Conservation (phyloP, 352 stramenopile genomes). For the Globisporangium okanoganense region DNA sequence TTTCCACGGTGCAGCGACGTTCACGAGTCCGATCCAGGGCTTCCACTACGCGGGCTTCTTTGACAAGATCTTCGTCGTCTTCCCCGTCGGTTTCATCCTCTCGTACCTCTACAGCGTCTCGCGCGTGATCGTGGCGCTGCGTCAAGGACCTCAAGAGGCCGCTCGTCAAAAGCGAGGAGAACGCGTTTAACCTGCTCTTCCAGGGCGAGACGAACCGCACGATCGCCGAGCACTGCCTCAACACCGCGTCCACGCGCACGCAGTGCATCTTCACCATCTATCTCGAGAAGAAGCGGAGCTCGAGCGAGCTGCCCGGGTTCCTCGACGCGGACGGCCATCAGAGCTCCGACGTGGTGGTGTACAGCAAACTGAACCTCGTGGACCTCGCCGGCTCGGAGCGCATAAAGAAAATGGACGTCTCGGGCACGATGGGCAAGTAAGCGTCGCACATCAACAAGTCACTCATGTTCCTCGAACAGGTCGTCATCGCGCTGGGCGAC, state of each 20-base stretch:
- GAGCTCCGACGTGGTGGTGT: conserved; percentile 25
- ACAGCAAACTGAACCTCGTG: conserved; percentile 92
- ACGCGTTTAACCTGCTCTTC: conserved; percentile 76
- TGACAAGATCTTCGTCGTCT: conserved; percentile 64
- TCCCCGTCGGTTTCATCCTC: conserved; percentile 89
- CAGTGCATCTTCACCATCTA: conserved; percentile 85
- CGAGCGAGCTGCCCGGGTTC: conserved; percentile 19
- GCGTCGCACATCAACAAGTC: conserved; percentile 69
- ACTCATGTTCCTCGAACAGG: conserved; percentile 79
- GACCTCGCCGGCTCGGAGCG: conserved; percentile 93
- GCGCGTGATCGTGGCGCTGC: conserved; percentile 83
- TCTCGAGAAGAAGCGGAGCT: conserved; percentile 37
- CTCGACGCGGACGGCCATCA: conserved; percentile 11
- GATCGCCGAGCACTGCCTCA: conserved; percentile 80
- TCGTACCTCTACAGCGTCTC: conserved; percentile 92
- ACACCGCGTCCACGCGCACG: conserved; percentile 66
- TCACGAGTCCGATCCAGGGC: conserved; percentile 40
- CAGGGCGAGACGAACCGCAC: conserved; percentile 73
- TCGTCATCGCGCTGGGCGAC: conserved; percentile 87
- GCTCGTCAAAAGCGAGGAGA: conserved; percentile 58
- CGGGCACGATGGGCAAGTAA: conserved; percentile 44
- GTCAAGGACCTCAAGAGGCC: conserved; percentile 52
- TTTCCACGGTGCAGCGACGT: conserved; percentile 44
- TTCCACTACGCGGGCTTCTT: conserved; percentile 78
- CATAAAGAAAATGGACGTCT: conserved; percentile 74